A percentile compares a stretch with the other conserved stretches of the same genome.
Evolutionary conservation across 2,329 filamentous ascomycete genomes (phyloP).

Genomic region (Monascus ruber): DNA sequence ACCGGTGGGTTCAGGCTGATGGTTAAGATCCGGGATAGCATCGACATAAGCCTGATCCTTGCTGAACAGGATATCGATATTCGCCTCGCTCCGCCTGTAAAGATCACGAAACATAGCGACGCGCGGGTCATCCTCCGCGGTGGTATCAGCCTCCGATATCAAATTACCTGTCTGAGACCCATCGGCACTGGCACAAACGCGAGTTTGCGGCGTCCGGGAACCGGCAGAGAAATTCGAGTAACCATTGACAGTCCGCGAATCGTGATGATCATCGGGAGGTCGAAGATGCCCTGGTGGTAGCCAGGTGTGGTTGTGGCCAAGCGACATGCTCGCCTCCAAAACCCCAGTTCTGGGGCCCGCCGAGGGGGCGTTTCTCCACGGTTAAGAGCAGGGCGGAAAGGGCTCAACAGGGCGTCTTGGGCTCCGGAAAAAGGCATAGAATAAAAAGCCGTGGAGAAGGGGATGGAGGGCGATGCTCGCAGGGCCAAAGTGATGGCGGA

Average conservation of each 20-base stretch:
- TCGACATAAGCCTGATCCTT: constrained; percentile 26
- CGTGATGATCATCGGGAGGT: constrained; percentile 48
- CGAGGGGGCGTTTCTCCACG: constrained; percentile 35
- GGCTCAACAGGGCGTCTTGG: constrained; percentile 14
- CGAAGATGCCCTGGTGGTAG: constrained; percentile 48
- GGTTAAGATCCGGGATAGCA: constrained; percentile 40
- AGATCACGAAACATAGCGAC: constrained; percentile 63
- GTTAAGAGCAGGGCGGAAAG: constrained; percentile 25
- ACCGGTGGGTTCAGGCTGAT: constrained; percentile 8
- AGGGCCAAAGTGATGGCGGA: constrained; percentile 21
- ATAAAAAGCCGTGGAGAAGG: neutral
- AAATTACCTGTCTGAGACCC: constrained; percentile 37
- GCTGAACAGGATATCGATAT: constrained; percentile 64
- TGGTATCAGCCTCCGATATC: constrained; percentile 42
- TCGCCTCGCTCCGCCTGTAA: constrained; percentile 65
- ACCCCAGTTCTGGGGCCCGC: constrained; percentile 34
- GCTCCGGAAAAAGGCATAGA: constrained; percentile 23
- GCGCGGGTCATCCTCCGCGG: constrained; percentile 58
- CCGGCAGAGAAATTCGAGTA: constrained; percentile 31
- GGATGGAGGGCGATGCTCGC: constrained; percentile 15
- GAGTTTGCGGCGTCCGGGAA: constrained; percentile 33
- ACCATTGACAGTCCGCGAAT: constrained; percentile 32
- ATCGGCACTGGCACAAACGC: constrained; percentile 33
- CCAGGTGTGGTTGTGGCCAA: constrained; percentile 59
- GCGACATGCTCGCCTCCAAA: constrained; percentile 48